Conservation (phyloP, 2,329 filamentous ascomycete species). For the Aspergillus terreus region DNA sequence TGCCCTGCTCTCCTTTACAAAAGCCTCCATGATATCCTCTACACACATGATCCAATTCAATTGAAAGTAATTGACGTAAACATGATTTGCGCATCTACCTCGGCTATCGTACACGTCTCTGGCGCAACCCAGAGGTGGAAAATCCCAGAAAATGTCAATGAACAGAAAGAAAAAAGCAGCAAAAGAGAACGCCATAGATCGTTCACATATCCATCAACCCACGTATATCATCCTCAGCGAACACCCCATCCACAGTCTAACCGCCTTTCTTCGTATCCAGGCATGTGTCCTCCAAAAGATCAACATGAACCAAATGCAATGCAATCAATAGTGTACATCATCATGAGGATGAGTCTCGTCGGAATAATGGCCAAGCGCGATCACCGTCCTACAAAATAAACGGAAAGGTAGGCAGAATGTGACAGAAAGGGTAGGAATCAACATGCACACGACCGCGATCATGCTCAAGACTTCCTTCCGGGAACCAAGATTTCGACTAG, state of each 20-base stretch:
- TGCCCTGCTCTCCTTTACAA: background rate
- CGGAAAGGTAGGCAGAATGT: conserved; percentile 8
- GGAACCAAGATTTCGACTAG: conserved; percentile 46
- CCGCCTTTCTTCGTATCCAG: background rate
- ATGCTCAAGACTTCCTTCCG: conserved; percentile 32
- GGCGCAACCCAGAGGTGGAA: background rate
- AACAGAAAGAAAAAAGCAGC: background rate
- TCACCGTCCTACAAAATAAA: conserved; percentile 6
- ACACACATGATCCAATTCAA: too few species aligned
- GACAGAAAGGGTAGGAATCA: conserved; percentile 1
- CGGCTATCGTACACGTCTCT: conserved; percentile 5
- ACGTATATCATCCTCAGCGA: conserved; percentile 1
- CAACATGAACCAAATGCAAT: conserved; percentile 7
- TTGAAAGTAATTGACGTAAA: too few species aligned
- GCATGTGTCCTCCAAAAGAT: background rate
- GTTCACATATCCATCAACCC: background rate
- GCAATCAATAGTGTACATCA: conserved; percentile 15
- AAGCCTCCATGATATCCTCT: background rate
- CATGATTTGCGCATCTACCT: background rate
- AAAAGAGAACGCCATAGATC: background rate
- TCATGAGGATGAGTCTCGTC: conserved; percentile 8
- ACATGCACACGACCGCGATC: conserved; percentile 5
- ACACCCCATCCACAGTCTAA: too few species aligned
- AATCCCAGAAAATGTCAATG: background rate
- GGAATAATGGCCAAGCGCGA: conserved; percentile 6